Percentiles rank a stretch among this genome's conserved stretches.
Conservation (phyloP, 2,329 filamentous ascomycete genomes). For the Epichloe glyceriae region DNA sequence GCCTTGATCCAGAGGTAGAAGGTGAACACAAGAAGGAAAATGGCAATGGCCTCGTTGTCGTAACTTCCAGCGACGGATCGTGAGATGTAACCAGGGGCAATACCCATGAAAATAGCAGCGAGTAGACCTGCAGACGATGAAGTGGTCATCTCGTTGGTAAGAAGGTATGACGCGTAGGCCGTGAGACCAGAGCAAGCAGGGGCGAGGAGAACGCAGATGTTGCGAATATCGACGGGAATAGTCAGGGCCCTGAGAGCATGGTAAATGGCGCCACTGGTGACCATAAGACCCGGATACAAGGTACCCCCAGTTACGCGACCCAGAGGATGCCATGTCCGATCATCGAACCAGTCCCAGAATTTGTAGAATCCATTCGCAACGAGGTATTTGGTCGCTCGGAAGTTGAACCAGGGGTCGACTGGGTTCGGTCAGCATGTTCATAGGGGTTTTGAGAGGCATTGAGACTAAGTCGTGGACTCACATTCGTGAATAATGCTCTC, state of each 20-base stretch:
- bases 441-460: not conserved
- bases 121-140: slow-evolving; percentile 90
- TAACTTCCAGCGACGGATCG: slow-evolving; percentile 96
- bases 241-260: slow-evolving; percentile 80
- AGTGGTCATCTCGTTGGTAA: slow-evolving; percentile 95
- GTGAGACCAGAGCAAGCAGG: slow-evolving; percentile 91
- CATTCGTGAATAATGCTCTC: slow-evolving; percentile 99
- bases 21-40: slow-evolving; percentile 95
- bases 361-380: slow-evolving; percentile 95
- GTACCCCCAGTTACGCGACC: slow-evolving; percentile 97
- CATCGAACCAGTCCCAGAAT: slow-evolving; percentile 99
- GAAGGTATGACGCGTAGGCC: slow-evolving; percentile 81
- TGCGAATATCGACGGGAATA: slow-evolving; percentile 92
- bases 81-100: slow-evolving; percentile 93
- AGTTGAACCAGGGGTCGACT: slow-evolving; percentile 99
- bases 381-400: slow-evolving; percentile 94
- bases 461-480: slow-evolving; percentile 35
- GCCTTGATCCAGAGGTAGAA: slow-evolving; percentile 99
- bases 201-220: slow-evolving; percentile 94
- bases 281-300: slow-evolving; percentile 97
- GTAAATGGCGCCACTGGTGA: slow-evolving; percentile 95
- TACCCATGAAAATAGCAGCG: slow-evolving; percentile 93
- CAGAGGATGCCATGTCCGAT: slow-evolving; percentile 98
- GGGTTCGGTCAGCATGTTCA: slow-evolving; percentile 16
- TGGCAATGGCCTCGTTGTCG: slow-evolving; percentile 98